These are phyloP conservation scores for Cardamine chenopodiifolia DNA, from an alignment of 345 rosid genomes.

Conservation along the genomic window DNA sequence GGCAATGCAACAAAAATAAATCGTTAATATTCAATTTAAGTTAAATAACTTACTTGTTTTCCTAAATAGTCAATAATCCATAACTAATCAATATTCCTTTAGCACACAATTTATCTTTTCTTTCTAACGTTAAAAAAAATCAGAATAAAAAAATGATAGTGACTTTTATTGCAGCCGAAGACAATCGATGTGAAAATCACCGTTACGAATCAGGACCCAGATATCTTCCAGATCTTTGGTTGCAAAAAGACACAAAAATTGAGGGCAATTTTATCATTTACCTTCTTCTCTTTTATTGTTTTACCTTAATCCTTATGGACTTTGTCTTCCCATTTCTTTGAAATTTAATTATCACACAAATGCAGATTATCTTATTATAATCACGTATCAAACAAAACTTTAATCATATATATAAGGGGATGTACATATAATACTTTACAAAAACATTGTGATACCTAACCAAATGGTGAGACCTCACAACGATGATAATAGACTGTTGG, in stretches of 20 bases:
- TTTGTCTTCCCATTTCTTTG: background rate
- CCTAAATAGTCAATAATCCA: too few species aligned
- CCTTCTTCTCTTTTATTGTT: background rate
- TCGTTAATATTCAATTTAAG: background rate
- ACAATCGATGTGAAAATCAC: constrained; percentile 22
- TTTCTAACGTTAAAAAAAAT: background rate
- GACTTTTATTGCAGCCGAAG: constrained; percentile 24
- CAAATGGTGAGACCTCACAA: constrained; percentile 27
- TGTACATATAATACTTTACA: background rate
- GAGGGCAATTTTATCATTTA: background rate
- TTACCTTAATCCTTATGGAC: background rate
- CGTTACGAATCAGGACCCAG: constrained; percentile 29
- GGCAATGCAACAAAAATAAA: background rate
- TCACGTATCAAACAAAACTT: background rate
- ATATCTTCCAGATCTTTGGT: constrained; percentile 37
- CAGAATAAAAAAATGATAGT: background rate
- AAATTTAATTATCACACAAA: background rate
- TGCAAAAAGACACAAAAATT: constrained; percentile 10
- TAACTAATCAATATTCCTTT: background rate
- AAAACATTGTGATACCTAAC: constrained; percentile 24
- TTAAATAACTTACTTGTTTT: background rate
- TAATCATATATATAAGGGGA: background rate
- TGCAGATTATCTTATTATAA: background rate
- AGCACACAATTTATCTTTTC: background rate
- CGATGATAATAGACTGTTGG: constrained; percentile 34